phyloP scores from a whole-genome alignment of 202 grass and related monocot species.

The Panicum hallii region DNA sequence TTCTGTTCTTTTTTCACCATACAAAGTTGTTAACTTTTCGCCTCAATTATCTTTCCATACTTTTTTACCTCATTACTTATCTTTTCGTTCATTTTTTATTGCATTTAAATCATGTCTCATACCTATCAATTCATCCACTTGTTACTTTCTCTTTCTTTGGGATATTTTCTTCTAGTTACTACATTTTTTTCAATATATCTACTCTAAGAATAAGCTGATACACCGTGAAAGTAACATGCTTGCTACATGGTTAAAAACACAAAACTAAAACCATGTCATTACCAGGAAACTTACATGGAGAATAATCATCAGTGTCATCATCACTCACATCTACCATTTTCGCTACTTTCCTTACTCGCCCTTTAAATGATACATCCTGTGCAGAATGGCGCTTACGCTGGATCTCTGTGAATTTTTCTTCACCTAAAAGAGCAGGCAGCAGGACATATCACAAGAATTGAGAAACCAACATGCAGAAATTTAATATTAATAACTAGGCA shows the following conservation, averaged over 20 bases:
- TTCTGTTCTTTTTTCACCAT: background rate
- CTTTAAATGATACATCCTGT: conserved; percentile 86
- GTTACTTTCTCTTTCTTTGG: conserved; percentile 25
- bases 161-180: conserved; percentile 31
- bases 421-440: conserved; percentile 53
- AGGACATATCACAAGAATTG: conserved; percentile 50
- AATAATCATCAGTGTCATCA: conserved; percentile 84
- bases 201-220: conserved; percentile 1
- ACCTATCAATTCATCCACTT: background rate
- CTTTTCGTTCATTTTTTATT: conserved; percentile 15
- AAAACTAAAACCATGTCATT: conserved; percentile 27
- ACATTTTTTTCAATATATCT: conserved; percentile 35
- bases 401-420: conserved; percentile 77
- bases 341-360: conserved; percentile 82
- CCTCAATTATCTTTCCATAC: background rate
- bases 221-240: conserved; percentile 24
- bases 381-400: conserved; percentile 85
- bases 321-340: conserved; percentile 83
- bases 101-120: background rate
- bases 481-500: conserved; percentile 3
- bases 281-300: conserved; percentile 75
- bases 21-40: background rate
- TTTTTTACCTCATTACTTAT: conserved; percentile 21
- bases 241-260: conserved; percentile 26
- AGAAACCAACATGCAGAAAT: conserved; percentile 29